phyloP scores from a whole-genome alignment of 2,329 filamentous ascomycete species.

The Aureobasidium zeae region DNA sequence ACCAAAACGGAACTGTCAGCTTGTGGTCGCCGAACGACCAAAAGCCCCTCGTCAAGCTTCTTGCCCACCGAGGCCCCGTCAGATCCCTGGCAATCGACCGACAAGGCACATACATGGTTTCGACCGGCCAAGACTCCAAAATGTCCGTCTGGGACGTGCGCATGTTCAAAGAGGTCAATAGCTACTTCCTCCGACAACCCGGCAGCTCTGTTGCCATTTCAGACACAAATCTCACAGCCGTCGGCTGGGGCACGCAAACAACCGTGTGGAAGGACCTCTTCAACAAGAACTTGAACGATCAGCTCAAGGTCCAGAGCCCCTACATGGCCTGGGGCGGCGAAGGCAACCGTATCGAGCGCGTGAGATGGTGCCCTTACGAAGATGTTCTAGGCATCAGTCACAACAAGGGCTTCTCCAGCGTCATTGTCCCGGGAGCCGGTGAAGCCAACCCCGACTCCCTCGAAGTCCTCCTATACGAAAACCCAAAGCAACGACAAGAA shows the following conservation, averaged over 20 bases:
- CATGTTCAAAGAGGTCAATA: slow-evolving; percentile 87
- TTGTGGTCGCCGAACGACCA: slow-evolving; percentile 91
- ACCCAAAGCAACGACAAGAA: slow-evolving; percentile 83
- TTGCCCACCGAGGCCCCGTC: slow-evolving; percentile 83
- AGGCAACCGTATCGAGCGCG: slow-evolving; percentile 67
- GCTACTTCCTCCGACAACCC: slow-evolving; percentile 74
- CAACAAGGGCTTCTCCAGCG: slow-evolving; percentile 74
- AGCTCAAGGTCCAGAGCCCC: slow-evolving; percentile 71
- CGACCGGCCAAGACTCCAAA: slow-evolving; percentile 76
- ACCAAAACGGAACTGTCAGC: slow-evolving; percentile 90
- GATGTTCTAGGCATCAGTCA: slow-evolving; percentile 84
- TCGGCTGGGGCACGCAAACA: slow-evolving; percentile 82
- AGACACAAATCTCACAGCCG: slow-evolving; percentile 76
- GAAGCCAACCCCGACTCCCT: slow-evolving; percentile 94
- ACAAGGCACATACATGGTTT: slow-evolving; percentile 91
- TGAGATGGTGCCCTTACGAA: slow-evolving; percentile 90
- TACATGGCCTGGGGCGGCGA: slow-evolving; percentile 93
- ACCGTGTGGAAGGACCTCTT: slow-evolving; percentile 90
- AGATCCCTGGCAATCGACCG: slow-evolving; percentile 76
- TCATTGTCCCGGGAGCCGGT: slow-evolving; percentile 88
- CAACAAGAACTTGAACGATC: slow-evolving; percentile 55
- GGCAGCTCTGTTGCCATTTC: slow-evolving; percentile 80
- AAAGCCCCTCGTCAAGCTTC: slow-evolving; percentile 79
- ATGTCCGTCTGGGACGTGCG: slow-evolving; percentile 96
- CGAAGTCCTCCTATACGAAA: slow-evolving; percentile 93